phyloP scores from a whole-genome alignment of 768 basidiomycete genomes.

The Brasilioporus rufonigricans region DNA sequence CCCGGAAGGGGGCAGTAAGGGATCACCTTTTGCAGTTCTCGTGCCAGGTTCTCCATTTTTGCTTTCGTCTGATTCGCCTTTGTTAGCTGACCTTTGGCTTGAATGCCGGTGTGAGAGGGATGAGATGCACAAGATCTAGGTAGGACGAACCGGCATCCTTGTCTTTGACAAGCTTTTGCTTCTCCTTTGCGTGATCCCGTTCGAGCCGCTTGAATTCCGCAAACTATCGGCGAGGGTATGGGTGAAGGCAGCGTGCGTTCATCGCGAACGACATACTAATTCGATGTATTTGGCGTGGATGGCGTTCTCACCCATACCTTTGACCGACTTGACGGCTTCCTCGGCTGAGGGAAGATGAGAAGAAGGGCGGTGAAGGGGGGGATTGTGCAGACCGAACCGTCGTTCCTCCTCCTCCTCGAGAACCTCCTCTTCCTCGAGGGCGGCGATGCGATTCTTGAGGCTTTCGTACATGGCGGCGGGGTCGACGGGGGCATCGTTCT shows the following conservation, averaged over 20 bases:
- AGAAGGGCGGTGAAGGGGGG: background rate
- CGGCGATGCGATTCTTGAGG: slow-evolving; percentile 85
- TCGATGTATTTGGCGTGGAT: slow-evolving; percentile 88
- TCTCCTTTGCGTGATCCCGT: slow-evolving; percentile 88
- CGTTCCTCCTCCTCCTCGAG: slow-evolving; percentile 86
- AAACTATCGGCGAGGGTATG: slow-evolving; percentile 51
- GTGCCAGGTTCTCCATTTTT: slow-evolving; percentile 87
- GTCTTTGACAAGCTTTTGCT: slow-evolving; percentile 87
- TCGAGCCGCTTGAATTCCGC: slow-evolving; percentile 85
- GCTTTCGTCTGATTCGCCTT: slow-evolving; percentile 88
- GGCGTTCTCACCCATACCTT: slow-evolving; percentile 77
- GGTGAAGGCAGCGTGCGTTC: slow-evolving; percentile 16
- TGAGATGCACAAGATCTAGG: background rate
- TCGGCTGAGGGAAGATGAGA: slow-evolving; percentile 53
- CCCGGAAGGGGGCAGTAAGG: slow-evolving; percentile 3
- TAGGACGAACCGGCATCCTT: slow-evolving; percentile 73
- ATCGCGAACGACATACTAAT: slow-evolving; percentile 52
- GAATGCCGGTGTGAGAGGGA: slow-evolving; percentile 14
- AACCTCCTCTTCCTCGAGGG: slow-evolving; percentile 84
- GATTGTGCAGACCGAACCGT: slow-evolving; percentile 57
- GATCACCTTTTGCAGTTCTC: slow-evolving; percentile 83
- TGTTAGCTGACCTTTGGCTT: slow-evolving; percentile 81
- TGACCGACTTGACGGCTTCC: slow-evolving; percentile 84
- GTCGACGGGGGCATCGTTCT: slow-evolving; percentile 65
- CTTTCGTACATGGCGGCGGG: slow-evolving; percentile 87